A percentile compares a stretch with the other conserved stretches of the same genome.
Evolutionary conservation across 2,329 filamentous ascomycete species (phyloP).

Genomic region (Didymella pomorum): DNA sequence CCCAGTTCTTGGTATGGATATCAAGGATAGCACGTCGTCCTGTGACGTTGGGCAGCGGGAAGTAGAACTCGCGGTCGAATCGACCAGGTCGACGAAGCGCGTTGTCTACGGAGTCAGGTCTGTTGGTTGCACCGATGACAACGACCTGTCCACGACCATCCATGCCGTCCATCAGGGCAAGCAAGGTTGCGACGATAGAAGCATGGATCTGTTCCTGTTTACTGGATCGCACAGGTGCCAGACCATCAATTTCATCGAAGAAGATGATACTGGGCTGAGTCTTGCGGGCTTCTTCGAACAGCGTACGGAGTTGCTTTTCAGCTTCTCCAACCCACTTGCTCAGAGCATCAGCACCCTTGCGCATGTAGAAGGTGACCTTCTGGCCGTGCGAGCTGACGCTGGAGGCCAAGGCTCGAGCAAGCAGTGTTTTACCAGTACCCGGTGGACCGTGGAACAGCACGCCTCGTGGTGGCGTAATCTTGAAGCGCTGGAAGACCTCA

Average conservation of each 20-base stretch:
- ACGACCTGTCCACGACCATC: constrained; percentile 79
- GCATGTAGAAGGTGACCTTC: constrained; percentile 99
- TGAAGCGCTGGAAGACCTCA: constrained; percentile 88
- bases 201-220: constrained; percentile 99
- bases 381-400: constrained; percentile 87
- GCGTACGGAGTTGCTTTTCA: constrained; percentile 87
- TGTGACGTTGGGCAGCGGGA: constrained; percentile 84
- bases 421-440: constrained; percentile 96
- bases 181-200: constrained; percentile 73
- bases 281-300: constrained; percentile 95
- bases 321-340: constrained; percentile 99
- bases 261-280: constrained; percentile 99
- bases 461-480: constrained; percentile 91
- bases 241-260: constrained; percentile 97
- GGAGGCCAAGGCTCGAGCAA: constrained; percentile 90
- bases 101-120: constrained; percentile 94
- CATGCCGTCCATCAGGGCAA: constrained; percentile 60
- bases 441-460: constrained; percentile 97
- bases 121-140: constrained; percentile 97
- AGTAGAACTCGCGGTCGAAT: constrained; percentile 98
- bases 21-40: constrained; percentile 87
- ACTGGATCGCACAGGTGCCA: constrained; percentile 94
- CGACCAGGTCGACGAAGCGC: constrained; percentile 92
- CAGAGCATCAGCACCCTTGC: constrained; percentile 94
- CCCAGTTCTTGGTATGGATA: constrained; percentile 96